Percentiles rank a stretch among this genome's conserved stretches.
Conservation (phyloP, 495 filamentous ascomycete species). For the Venustampulla echinocandica region DNA sequence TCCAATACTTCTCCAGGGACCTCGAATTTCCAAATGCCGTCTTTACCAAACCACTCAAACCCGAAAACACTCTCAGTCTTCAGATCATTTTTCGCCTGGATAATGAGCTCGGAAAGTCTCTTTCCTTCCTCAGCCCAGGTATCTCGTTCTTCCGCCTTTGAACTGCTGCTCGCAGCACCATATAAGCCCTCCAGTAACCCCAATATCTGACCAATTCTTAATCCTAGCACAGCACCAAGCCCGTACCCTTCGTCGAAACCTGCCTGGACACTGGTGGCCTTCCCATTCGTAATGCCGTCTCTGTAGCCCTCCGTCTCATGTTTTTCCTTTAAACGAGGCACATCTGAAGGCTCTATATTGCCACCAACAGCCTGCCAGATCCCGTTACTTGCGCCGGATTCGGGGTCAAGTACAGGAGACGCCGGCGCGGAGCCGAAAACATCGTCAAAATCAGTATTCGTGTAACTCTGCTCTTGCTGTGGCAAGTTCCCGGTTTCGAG, state of each 20-base stretch:
- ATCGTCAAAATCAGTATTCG: constrained; percentile 20
- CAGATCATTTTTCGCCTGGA: constrained; percentile 51
- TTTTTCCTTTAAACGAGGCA: constrained; percentile 61
- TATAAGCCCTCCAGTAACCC: constrained; percentile 62
- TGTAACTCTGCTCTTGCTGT: not conserved
- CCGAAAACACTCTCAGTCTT: constrained; percentile 54
- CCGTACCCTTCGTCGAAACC: constrained; percentile 87
- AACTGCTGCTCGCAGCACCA: constrained; percentile 23
- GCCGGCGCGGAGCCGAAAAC: constrained; percentile 22
- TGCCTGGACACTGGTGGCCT: constrained; percentile 58
- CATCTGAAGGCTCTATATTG: constrained; percentile 49
- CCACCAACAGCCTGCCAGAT: not conserved
- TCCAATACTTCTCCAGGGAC: constrained; percentile 29
- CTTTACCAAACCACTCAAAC: constrained; percentile 45
- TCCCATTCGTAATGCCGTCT: constrained; percentile 69
- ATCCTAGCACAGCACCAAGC: constrained; percentile 69
- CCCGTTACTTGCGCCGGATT: not conserved
- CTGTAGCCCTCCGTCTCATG: constrained; percentile 87
- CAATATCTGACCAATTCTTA: constrained; percentile 58
- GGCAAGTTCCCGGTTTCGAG: not conserved
- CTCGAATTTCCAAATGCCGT: constrained; percentile 56
- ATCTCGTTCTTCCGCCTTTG: constrained; percentile 7
- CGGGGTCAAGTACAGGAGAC: constrained; percentile 8
- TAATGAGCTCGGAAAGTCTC: constrained; percentile 34
- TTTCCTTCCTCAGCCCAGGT: constrained; percentile 24